phyloP scores from a whole-genome alignment of 306 rosid species.

The Glycyrrhiza uralensis region DNA sequence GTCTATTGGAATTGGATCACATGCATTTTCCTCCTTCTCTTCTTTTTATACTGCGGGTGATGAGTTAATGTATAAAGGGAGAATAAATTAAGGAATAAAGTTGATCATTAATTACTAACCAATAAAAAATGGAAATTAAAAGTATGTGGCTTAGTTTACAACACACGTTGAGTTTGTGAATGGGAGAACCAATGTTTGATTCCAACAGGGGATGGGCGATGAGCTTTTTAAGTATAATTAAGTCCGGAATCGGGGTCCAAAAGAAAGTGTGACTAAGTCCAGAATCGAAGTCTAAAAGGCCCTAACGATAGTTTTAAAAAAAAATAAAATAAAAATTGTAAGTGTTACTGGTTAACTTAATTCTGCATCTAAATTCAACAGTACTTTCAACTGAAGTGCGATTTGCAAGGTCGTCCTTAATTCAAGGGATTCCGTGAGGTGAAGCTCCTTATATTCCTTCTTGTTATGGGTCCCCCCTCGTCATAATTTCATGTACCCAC shows the following conservation, averaged over 20 bases:
- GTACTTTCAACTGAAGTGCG: constrained; percentile 28
- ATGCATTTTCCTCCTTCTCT: constrained; percentile 60
- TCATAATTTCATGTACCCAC: constrained; percentile 76
- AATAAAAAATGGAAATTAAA: too few species aligned
- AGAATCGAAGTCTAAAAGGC: too few species aligned
- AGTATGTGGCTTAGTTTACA: too few species aligned
- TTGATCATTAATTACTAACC: constrained; percentile 7
- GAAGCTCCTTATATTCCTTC: constrained; percentile 11
- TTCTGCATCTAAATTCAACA: background rate
- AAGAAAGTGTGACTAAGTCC: too few species aligned
- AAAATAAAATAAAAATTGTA: too few species aligned
- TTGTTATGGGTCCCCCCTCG: constrained; percentile 63
- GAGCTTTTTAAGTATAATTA: too few species aligned
- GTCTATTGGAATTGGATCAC: constrained; percentile 85
- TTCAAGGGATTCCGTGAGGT: constrained; percentile 62
- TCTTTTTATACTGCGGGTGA: constrained; percentile 64
- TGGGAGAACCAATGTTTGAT: too few species aligned
- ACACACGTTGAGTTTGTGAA: too few species aligned
- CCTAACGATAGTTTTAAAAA: too few species aligned
- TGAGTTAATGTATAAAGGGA: constrained; percentile 51
- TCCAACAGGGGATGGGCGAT: too few species aligned
- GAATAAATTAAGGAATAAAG: constrained; percentile 3
- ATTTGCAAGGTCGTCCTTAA: constrained; percentile 44
- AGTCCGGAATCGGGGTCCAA: too few species aligned
- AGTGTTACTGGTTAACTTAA: too few species aligned